Percentiles rank a stretch among this genome's conserved stretches.
Evolutionary conservation across 352 stramenopile genomes (phyloP).

Genomic region (Phytophthora pisi): DNA sequence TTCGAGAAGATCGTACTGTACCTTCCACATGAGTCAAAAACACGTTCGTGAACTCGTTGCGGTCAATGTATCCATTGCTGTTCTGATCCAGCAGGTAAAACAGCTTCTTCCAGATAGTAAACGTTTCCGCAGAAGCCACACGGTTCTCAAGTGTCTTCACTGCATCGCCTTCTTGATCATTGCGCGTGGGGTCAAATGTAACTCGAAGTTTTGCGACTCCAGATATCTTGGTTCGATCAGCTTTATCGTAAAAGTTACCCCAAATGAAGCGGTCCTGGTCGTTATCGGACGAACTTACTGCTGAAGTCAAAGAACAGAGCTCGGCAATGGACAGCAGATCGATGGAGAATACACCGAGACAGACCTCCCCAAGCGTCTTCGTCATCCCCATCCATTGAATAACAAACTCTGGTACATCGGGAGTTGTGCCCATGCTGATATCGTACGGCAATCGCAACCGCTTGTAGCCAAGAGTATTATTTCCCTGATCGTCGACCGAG

Average conservation of each 20-base stretch:
- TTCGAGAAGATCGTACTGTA: slow-evolving; percentile 11
- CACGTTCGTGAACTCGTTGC: slow-evolving; percentile 58
- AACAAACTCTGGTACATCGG: slow-evolving; percentile 15
- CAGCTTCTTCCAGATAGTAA: slow-evolving; percentile 69
- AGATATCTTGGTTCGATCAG: slow-evolving; percentile 17
- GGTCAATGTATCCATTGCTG: slow-evolving; percentile 57
- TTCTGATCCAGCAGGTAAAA: slow-evolving; percentile 72
- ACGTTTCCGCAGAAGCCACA: slow-evolving; percentile 28
- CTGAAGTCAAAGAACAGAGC: slow-evolving; percentile 9
- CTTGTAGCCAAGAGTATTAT: background rate
- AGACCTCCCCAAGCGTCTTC: slow-evolving; percentile 34
- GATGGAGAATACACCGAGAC: slow-evolving; percentile 31
- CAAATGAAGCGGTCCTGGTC: slow-evolving; percentile 13
- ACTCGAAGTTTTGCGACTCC: slow-evolving; percentile 29
- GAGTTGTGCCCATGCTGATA: background rate
- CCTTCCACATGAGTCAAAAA: slow-evolving; percentile 48
- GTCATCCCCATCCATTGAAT: slow-evolving; percentile 34
- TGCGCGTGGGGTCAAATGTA: slow-evolving; percentile 11
- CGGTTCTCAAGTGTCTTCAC: background rate
- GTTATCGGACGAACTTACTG: background rate
- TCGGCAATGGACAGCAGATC: slow-evolving; percentile 20
- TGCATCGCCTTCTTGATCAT: background rate
- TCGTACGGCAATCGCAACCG: slow-evolving; percentile 21
- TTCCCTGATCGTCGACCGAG: background rate
- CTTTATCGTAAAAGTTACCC: slow-evolving; percentile 31